A percentile compares a stretch with the other conserved stretches of the same genome.
These are phyloP conservation scores for Hansenula sp. DNA, from an alignment of 1,139 yeast species.

Conservation along the genomic window DNA sequence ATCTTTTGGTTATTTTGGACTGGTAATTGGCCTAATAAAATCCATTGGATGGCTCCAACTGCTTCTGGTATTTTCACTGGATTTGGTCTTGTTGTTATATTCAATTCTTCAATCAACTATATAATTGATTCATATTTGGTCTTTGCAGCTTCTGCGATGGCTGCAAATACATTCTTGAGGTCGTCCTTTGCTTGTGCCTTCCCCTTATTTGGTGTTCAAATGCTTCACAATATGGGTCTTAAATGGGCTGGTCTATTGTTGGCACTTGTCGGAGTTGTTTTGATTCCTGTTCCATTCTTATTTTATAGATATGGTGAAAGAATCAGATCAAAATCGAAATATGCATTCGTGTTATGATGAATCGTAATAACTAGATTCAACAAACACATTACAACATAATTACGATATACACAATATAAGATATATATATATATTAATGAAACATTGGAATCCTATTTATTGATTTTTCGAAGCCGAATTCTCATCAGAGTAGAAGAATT, in stretches of 20 bases:
- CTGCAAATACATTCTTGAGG: constrained; percentile 79
- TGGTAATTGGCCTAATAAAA: constrained; percentile 61
- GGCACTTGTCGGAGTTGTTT: constrained; percentile 58
- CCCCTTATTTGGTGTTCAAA: constrained; percentile 73
- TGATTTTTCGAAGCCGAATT: too few species aligned
- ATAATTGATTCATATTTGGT: constrained; percentile 75
- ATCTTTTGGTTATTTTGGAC: constrained; percentile 85
- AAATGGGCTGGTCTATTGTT: constrained; percentile 83
- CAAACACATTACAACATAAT: too few species aligned
- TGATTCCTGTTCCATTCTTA: constrained; percentile 74
- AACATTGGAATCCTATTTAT: too few species aligned
- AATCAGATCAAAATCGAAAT: constrained; percentile 62
- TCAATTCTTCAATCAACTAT: constrained; percentile 78
- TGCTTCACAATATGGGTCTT: constrained; percentile 72
- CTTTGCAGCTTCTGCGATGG: constrained; percentile 87
- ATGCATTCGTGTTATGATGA: constrained; percentile 41
- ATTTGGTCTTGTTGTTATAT: constrained; percentile 68
- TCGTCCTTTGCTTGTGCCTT: constrained; percentile 66
- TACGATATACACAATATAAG: too few species aligned
- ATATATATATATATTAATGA: too few species aligned
- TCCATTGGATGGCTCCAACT: constrained; percentile 88
- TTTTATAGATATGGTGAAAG: constrained; percentile 62
- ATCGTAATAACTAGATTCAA: too few species aligned
- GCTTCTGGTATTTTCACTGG: constrained; percentile 71
- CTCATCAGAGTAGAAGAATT: background rate